Percentiles rank a stretch among this genome's conserved stretches.
These are phyloP conservation scores for Salvia rosmarinus DNA, from an alignment of 257 asterid genomes.

Conservation along the genomic window DNA sequence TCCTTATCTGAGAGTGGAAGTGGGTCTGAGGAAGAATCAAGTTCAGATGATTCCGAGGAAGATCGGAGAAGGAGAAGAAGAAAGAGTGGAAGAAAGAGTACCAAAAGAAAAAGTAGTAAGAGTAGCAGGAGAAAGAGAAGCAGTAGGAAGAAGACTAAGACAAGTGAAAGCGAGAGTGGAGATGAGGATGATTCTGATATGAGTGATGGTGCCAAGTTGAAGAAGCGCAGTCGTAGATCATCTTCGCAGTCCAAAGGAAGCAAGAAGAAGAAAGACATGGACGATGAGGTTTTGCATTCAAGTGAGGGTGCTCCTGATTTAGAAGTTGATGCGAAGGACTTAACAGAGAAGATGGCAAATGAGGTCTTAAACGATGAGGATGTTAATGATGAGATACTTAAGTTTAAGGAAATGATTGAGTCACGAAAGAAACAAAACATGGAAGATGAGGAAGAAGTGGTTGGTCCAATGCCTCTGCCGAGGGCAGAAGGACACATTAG, in stretches of 20 bases:
- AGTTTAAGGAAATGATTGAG: conserved; percentile 73
- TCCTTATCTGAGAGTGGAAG: conserved; percentile 51
- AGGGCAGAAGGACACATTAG: conserved; percentile 94
- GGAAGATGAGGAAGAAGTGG: conserved; percentile 74
- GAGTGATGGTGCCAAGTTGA: conserved; percentile 41
- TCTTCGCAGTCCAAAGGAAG: conserved; percentile 48
- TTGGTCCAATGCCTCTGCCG: conserved; percentile 97
- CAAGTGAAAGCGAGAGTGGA: conserved; percentile 59
- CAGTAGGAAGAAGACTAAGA: conserved; percentile 45
- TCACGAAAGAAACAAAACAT: conserved; percentile 52
- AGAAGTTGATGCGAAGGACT: conserved; percentile 40
- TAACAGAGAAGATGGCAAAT: conserved; percentile 34
- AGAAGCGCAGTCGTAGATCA: conserved; percentile 48
- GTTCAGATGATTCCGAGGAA: conserved; percentile 47
- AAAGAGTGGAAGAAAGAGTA: conserved; percentile 44
- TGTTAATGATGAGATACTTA: conserved; percentile 51
- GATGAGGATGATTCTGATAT: conserved; percentile 67
- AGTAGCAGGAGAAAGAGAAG: conserved; percentile 49
- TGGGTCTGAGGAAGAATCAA: conserved; percentile 38
- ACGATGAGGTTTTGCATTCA: conserved; percentile 35
- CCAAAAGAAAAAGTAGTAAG: conserved; percentile 43
- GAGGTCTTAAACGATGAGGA: conserved; percentile 49
- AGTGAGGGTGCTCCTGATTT: conserved; percentile 41
- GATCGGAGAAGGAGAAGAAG: conserved; percentile 46
- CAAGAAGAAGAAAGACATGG: conserved; percentile 53